Base-by-base conservation (phyloP, 345 rosid genomes). In the Salix suchowensis region DNA sequence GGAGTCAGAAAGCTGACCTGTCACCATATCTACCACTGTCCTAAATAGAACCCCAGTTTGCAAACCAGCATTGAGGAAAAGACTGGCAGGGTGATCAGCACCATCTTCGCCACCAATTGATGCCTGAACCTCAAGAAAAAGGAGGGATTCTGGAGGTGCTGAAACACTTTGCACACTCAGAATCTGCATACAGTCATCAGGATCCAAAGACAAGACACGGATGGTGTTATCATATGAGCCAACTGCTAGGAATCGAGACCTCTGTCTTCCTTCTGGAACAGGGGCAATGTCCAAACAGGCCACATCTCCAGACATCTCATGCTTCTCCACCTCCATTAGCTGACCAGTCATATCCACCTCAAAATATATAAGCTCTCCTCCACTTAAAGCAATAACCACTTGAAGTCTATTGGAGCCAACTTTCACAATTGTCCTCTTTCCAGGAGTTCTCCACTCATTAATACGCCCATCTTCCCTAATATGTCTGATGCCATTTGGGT, bases 371-470 rank as follows among this genome's bases (percentile, higher is more conserved):
- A 93, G 97, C 87, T 96, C 99, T 66, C 99, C 99, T 68, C 99
- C 99, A 72, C 93, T 96, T 82, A 96, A 72, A 26, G 99, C 99
- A 90, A 96, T 91, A 76, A 93, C 97, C 76, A 95, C 97, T 80
- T 95, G 98, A 69, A 93, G 91, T 50, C 99, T 89, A 80, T 96
- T 96, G 67, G 92, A 93, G 52, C 99, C 99, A 80, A 96, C 99
- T 82, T 96, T 93, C 74, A 92, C 99, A 82, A 96, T 93, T 2
- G 97, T 89, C 85, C 97, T 96, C 94, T 93, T 96, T 68, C 98
- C 99, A 75, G 99, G 99, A 67, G 99, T 96, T 82, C 97, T 89
- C 99, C 99, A 96, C 78, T 96, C 99, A 75, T 96, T 93, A 64
- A 96, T 83, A 71, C 99, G 99, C 50, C 99, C 95, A 82, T 96